Percentiles rank a stretch among this genome's conserved stretches.
These are phyloP conservation scores for Globisporangium irregulare DNA, from an alignment of 352 stramenopile genomes.

Conservation along the genomic window DNA sequence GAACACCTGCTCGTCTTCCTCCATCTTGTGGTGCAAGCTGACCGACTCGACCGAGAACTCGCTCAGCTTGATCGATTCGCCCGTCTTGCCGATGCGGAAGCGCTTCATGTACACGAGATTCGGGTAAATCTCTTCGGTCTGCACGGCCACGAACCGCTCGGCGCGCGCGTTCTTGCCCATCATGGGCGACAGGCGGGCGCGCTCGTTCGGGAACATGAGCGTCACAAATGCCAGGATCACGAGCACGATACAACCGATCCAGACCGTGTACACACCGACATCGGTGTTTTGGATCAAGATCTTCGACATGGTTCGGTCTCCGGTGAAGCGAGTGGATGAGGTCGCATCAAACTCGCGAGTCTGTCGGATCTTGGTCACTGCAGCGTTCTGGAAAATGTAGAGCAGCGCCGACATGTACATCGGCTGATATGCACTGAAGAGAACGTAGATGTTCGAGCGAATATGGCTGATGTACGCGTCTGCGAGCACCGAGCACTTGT, in stretches of 20 bases:
- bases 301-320: slow-evolving; percentile 26
- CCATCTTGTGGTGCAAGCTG: slow-evolving; percentile 59
- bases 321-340: slow-evolving; percentile 8
- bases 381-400: slow-evolving; percentile 54
- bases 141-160: slow-evolving; percentile 62
- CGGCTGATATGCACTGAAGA: slow-evolving; percentile 24
- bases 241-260: slow-evolving; percentile 21
- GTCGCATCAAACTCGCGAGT: not conserved
- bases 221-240: slow-evolving; percentile 44
- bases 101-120: slow-evolving; percentile 81
- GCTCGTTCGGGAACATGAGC: slow-evolving; percentile 49
- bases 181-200: slow-evolving; percentile 41
- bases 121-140: slow-evolving; percentile 69
- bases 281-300: slow-evolving; percentile 58
- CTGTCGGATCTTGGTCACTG: slow-evolving; percentile 23
- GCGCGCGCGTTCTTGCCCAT: slow-evolving; percentile 52
- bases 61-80: slow-evolving; percentile 67
- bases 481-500: slow-evolving; percentile 19
- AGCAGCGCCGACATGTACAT: slow-evolving; percentile 45
- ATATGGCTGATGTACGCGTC: slow-evolving; percentile 40
- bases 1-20: slow-evolving; percentile 66
- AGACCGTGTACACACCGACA: slow-evolving; percentile 46
- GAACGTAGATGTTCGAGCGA: slow-evolving; percentile 24
- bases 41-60: slow-evolving; percentile 69
- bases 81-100: slow-evolving; percentile 66